Conservation (phyloP, 441 rosid genomes). For the Jatropha podagrica region DNA sequence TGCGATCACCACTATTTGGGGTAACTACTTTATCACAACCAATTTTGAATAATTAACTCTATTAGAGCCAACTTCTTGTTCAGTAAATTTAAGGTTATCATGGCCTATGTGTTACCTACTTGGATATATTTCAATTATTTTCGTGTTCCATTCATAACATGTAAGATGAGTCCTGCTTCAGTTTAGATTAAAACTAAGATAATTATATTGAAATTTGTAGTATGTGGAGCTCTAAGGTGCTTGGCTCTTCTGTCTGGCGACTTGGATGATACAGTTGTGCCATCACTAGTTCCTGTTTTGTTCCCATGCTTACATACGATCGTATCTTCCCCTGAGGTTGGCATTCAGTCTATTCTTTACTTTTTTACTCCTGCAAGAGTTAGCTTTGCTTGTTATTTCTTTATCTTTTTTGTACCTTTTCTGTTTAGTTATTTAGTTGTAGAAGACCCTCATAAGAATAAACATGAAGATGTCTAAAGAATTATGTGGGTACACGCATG, state of each 20-base stretch:
- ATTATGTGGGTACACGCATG: neutral
- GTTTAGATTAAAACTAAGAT: neutral
- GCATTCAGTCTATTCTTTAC: slow-evolving; percentile 23
- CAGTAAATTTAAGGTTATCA: neutral
- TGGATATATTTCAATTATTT: neutral
- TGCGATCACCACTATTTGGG: neutral
- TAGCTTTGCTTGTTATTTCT: neutral
- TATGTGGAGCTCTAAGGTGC: slow-evolving; percentile 89
- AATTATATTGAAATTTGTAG: slow-evolving; percentile 36
- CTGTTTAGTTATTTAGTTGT: neutral
- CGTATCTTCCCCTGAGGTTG: slow-evolving; percentile 82
- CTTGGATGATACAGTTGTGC: slow-evolving; percentile 80
- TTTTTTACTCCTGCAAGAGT: slow-evolving; percentile 14
- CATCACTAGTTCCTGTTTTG: slow-evolving; percentile 67
- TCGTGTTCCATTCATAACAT: neutral
- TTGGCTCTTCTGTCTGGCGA: slow-evolving; percentile 85
- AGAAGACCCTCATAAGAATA: neutral
- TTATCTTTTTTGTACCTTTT: neutral
- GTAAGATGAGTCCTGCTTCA: neutral
- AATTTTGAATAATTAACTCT: too few relatives aligned
- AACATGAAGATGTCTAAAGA: neutral
- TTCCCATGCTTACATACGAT: slow-evolving; percentile 82
- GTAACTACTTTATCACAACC: neutral
- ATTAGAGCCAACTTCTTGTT: neutral
- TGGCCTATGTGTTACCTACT: neutral